These are phyloP conservation scores for Vitis labrusca DNA, from an alignment of 164 flowering plant species.

Conservation along the genomic window DNA sequence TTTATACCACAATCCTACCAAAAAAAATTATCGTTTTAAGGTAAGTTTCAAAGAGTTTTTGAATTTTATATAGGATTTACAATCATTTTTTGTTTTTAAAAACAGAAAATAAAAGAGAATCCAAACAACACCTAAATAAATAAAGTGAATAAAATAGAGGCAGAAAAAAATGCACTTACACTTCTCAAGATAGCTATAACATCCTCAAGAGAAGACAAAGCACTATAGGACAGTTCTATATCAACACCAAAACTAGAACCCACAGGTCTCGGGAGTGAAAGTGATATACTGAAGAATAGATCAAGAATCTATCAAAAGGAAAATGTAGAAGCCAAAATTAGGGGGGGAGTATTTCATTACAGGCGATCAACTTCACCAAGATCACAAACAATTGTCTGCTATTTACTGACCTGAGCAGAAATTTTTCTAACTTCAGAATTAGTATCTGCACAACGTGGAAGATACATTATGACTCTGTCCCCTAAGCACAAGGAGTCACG, in stretches of 20 bases:
- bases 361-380: not conserved
- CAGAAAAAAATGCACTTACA: slow-evolving; percentile 41
- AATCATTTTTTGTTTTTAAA: no score
- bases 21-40: no score
- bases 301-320: slow-evolving; percentile 67
- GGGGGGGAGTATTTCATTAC: not conserved
- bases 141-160: not conserved
- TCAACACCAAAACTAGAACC: slow-evolving; percentile 40
- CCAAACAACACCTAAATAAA: not conserved
- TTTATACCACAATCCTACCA: no score
- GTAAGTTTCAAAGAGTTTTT: no score
- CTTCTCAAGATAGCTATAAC: slow-evolving; percentile 90
- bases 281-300: slow-evolving; percentile 84
- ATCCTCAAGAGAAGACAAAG: slow-evolving; percentile 92
- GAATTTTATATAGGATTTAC: no score
- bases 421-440: slow-evolving; percentile 82
- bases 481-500: slow-evolving; percentile 84
- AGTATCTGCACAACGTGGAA: slow-evolving; percentile 97
- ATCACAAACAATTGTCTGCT: not conserved
- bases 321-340: not conserved
- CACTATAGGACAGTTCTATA: slow-evolving; percentile 69
- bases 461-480: slow-evolving; percentile 81
- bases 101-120: slow-evolving; percentile 3
- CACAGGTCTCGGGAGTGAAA: slow-evolving; percentile 75
- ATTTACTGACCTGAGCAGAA: slow-evolving; percentile 73